A percentile compares a stretch with the other conserved stretches of the same genome.
phyloP scores from a whole-genome alignment of 805 yeast species.

The Saccharomyces kudriavzevii region DNA sequence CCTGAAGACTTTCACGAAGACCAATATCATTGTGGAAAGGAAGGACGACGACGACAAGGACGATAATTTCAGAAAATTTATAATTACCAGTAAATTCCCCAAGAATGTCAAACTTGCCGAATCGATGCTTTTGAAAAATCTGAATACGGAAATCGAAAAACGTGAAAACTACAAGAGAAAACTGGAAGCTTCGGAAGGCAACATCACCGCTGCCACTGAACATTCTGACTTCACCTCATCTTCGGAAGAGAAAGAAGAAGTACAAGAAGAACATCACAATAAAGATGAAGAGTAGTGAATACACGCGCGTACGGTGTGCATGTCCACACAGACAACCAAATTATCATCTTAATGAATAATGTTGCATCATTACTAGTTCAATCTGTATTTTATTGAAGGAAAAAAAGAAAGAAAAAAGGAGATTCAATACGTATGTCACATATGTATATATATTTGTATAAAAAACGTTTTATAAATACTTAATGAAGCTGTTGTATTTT shows the following conservation, averaged over 20 bases:
- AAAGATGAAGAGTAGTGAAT: background rate
- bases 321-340: background rate
- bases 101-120: constrained; percentile 50
- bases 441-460: background rate
- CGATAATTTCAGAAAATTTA: constrained; percentile 44
- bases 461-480: background rate
- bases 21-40: constrained; percentile 68
- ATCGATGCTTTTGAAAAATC: constrained; percentile 46
- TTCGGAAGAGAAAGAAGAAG: background rate
- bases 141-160: constrained; percentile 52
- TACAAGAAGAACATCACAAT: background rate
- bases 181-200: background rate
- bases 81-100: constrained; percentile 48
- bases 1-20: constrained; percentile 68
- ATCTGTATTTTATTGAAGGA: background rate
- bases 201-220: background rate
- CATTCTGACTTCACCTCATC: background rate
- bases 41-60: constrained; percentile 50
- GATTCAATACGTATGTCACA: background rate
- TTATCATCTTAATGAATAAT: background rate
- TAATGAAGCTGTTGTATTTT: background rate
- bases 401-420: background rate
- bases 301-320: background rate
- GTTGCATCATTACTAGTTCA: background rate
- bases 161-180: constrained; percentile 22